Conservation (phyloP, 1,284 basidiomycete genomes). For the Ceratobasidium sp. region DNA sequence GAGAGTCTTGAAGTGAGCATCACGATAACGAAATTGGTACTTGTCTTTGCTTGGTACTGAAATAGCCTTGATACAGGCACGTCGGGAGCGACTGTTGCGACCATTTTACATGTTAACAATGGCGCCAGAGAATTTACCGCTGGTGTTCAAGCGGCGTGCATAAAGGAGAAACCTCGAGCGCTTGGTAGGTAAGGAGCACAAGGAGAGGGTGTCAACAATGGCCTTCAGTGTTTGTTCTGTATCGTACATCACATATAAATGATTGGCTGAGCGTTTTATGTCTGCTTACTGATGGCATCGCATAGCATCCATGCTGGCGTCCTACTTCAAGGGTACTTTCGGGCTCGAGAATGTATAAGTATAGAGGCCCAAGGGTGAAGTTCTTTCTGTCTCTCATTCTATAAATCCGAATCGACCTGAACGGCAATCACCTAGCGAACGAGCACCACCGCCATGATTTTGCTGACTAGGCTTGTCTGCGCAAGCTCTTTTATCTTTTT, state of each 20-base stretch:
- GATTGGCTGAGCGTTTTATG: too few species aligned
- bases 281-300: too few species aligned
- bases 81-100: slow-evolving; percentile 7
- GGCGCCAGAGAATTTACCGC: slow-evolving; percentile 7
- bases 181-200: not conserved
- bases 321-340: too few species aligned
- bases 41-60: not conserved
- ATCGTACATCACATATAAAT: too few species aligned
- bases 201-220: too few species aligned
- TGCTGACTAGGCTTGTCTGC: not conserved
- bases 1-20: slow-evolving; percentile 20
- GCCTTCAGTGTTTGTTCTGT: too few species aligned
- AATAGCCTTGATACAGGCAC: not conserved
- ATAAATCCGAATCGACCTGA: too few species aligned
- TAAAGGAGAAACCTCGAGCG: not conserved
- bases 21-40: not conserved
- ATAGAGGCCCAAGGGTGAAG: too few species aligned
- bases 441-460: not conserved
- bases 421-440: too few species aligned
- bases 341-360: too few species aligned
- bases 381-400: too few species aligned
- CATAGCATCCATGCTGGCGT: too few species aligned
- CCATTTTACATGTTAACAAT: not conserved
- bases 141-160: slow-evolving; percentile 27
- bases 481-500: not conserved